A percentile compares a stretch with the other conserved stretches of the same genome.
phyloP scores from a whole-genome alignment of 2,329 filamentous ascomycete species.

The Rachicladosporium sp. region DNA sequence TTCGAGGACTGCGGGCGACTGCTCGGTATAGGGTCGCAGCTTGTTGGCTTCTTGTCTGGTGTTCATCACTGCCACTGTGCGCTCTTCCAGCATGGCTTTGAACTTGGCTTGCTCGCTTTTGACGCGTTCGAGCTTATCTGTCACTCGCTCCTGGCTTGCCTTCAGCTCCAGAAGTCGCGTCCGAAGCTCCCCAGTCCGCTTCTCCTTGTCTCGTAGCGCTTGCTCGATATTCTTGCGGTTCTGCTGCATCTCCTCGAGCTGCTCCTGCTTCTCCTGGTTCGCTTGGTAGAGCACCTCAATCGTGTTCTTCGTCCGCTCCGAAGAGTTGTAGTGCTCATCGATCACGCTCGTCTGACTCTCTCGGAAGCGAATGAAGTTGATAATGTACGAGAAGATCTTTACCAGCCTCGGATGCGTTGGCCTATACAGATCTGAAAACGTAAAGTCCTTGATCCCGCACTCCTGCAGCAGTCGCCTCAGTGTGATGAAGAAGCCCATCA shows the following conservation, averaged over 20 bases:
- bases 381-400: conserved; percentile 94
- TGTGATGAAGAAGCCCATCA: conserved; percentile 91
- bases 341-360: conserved; percentile 84
- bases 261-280: conserved; percentile 75
- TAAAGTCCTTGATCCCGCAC: conserved; percentile 89
- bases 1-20: conserved; percentile 76
- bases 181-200: conserved; percentile 78
- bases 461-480: conserved; percentile 65
- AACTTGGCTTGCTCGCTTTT: conserved; percentile 69
- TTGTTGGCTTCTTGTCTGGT: conserved; percentile 79
- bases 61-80: conserved; percentile 55
- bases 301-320: conserved; percentile 70
- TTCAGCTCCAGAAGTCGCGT: conserved; percentile 67
- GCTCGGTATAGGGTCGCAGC: conserved; percentile 79
- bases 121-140: conserved; percentile 68
- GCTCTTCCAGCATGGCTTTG: conserved; percentile 59
- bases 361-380: conserved; percentile 96
- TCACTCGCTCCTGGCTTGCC: conserved; percentile 70
- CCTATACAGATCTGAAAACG: conserved; percentile 80
- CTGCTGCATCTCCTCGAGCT: conserved; percentile 66
- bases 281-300: conserved; percentile 77
- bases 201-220: conserved; percentile 71
- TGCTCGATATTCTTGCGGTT: conserved; percentile 71
- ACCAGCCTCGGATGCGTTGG: conserved; percentile 82
- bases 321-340: conserved; percentile 85